Evolutionary conservation across 1,284 basidiomycete species (phyloP), one percentile per base, ranked within the genome.

Genomic region (Pseudozyma flocculosa): DNA sequence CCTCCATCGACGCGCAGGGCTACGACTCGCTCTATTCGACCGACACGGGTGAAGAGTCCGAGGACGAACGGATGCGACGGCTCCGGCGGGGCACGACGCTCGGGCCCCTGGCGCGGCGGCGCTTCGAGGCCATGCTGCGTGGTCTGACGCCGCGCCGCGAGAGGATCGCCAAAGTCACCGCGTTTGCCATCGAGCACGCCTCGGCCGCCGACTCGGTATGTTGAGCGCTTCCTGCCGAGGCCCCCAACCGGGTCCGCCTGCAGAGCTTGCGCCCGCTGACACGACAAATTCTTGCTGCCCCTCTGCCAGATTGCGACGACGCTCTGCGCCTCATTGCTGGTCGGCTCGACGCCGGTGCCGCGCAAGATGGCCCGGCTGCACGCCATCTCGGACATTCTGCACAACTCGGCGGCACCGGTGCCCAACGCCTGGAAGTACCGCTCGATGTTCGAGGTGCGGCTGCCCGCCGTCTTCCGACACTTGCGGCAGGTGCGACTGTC

Each of bases 331-430:
- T 73, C 72, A 19, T 46, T 78, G 19, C 50, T 70, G 1, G 86
- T 94, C 14, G 89, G 92, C 54, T 82, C 84, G 17, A 98, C 95
- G 0, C 88, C 95, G 0, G 88, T 98, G 13, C 93, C 95, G 34
- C 86, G 93, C 62, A 99, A 99, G 78, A 85, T 98, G 43, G 91
- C 95, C 7, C 86, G 95, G 9, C 84, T 99, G 23, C 88, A 96
- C 80, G 84, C 96, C 42, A 89, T 98, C 48, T 96, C 92, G 71
- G 95, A 99, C 75, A 95, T 99, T 60, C 83, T 99, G 24, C 92
- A 97, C 81, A 99, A 98, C 78, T 92, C 90, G 2, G 92, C 91
- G 36, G 88, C 87, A 4, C 82, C 90, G 3, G 83, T 92, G 10
- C 87, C 89, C 2, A 88, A 70, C 78, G 90, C 90, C 17, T 78